phyloP scores from a whole-genome alignment of 768 basidiomycete genomes.

The Tremella fuciformis region DNA sequence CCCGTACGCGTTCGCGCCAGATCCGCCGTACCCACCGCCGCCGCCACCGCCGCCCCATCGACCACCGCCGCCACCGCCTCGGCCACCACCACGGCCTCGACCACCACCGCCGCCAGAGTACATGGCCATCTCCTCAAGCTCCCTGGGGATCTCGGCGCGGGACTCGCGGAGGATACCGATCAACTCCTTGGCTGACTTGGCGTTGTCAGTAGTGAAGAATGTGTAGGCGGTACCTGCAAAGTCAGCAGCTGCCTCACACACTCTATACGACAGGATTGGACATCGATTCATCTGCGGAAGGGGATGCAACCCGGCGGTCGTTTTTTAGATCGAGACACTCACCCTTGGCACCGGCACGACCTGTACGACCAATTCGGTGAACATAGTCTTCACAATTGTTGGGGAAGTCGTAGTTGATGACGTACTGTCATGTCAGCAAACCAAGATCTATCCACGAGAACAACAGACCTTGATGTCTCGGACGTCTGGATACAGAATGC shows the following conservation, averaged over 20 bases:
- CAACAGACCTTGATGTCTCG: conserved; percentile 22
- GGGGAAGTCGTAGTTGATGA: conserved; percentile 75
- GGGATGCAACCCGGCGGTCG: too few species aligned
- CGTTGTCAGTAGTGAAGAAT: conserved; percentile 94
- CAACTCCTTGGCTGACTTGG: conserved; percentile 89
- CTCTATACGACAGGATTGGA: too few species aligned
- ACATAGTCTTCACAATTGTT: conserved; percentile 99
- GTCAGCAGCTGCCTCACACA: too few species aligned
- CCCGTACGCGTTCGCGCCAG: conserved; percentile 28
- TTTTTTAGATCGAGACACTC: too few species aligned
- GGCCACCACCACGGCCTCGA: conserved; percentile 41
- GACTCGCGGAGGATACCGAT: conserved; percentile 70
- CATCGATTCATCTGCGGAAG: too few species aligned
- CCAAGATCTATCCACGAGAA: not conserved
- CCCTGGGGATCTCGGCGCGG: conserved; percentile 77
- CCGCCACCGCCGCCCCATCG: conserved; percentile 31
- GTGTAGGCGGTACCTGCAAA: conserved; percentile 89
- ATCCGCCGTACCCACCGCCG: conserved; percentile 26
- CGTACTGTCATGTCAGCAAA: conserved; percentile 10
- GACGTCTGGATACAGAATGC: conserved; percentile 14
- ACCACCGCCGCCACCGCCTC: conserved; percentile 44
- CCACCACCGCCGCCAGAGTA: conserved; percentile 73
- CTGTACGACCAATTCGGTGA: conserved; percentile 77
- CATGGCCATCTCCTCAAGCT: conserved; percentile 88
- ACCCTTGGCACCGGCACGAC: conserved; percentile 70